Percentiles rank a stretch among this genome's conserved stretches.
phyloP scores from a whole-genome alignment of 306 rosid species.

The Elaeagnus macrophylla region DNA sequence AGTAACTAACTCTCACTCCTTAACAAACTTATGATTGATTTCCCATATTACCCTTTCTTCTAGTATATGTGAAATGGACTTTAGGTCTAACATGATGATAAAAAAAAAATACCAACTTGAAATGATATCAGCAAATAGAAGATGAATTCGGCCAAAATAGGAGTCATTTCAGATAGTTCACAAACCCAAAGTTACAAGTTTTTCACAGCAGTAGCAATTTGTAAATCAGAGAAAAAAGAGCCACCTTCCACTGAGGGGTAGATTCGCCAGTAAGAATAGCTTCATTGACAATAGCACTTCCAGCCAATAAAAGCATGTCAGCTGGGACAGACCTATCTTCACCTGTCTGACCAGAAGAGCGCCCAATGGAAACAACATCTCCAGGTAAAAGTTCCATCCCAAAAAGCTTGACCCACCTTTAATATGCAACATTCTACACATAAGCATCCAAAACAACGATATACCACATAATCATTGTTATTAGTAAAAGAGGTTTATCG shows the following conservation, averaged over 20 bases:
- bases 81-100: no score
- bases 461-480: slow-evolving; percentile 4
- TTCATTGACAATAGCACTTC: slow-evolving; percentile 91
- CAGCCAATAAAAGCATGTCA: slow-evolving; percentile 96
- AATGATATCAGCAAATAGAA: no score
- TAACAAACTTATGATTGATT: no score
- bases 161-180: background rate
- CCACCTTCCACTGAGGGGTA: slow-evolving; percentile 99
- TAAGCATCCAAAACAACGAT: background rate
- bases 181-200: background rate
- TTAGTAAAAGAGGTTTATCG: slow-evolving; percentile 1
- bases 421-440: slow-evolving; percentile 19
- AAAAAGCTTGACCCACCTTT: slow-evolving; percentile 81
- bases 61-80: no score
- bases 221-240: slow-evolving; percentile 33
- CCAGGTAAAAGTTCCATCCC: slow-evolving; percentile 96
- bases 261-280: slow-evolving; percentile 99
- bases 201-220: slow-evolving; percentile 1
- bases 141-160: no score
- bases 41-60: no score
- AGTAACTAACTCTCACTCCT: no score
- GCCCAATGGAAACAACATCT: slow-evolving; percentile 93
- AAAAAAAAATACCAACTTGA: no score
- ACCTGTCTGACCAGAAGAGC: slow-evolving; percentile 70
- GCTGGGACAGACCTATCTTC: slow-evolving; percentile 98